Conservation (phyloP, 306 rosid species). For the Delonix regia region DNA sequence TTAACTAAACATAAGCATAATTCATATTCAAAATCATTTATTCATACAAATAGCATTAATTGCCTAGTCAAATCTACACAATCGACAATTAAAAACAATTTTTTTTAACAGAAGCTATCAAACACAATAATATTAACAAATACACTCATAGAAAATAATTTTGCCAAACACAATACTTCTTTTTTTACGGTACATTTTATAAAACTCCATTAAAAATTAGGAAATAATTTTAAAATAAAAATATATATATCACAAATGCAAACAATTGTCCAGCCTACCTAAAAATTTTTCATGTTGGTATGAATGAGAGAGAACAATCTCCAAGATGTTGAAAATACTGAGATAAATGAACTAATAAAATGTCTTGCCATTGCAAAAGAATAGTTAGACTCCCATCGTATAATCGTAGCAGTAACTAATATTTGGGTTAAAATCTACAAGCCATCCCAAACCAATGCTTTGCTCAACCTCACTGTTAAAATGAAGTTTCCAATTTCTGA, state of each 20-base stretch:
- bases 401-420: constrained; percentile 46
- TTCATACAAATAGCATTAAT: no score
- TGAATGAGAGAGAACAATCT: neutral
- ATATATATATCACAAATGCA: neutral
- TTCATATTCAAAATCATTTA: no score
- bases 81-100: no score
- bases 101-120: neutral
- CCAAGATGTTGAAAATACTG: constrained; percentile 5
- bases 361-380: constrained; percentile 62
- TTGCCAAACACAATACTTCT: neutral
- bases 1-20: no score
- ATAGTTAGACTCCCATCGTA: constrained; percentile 43
- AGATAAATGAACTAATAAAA: constrained; percentile 27
- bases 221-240: neutral
- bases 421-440: constrained; percentile 38
- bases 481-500: constrained; percentile 35
- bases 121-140: neutral
- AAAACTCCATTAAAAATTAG: neutral
- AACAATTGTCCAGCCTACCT: neutral
- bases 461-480: constrained; percentile 37
- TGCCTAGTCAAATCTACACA: no score
- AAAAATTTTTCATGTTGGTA: neutral
- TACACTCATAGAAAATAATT: neutral
- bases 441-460: constrained; percentile 56
- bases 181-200: neutral